Conservation (phyloP, 1,284 basidiomycete genomes). For the Heterobasidion occidentale region DNA sequence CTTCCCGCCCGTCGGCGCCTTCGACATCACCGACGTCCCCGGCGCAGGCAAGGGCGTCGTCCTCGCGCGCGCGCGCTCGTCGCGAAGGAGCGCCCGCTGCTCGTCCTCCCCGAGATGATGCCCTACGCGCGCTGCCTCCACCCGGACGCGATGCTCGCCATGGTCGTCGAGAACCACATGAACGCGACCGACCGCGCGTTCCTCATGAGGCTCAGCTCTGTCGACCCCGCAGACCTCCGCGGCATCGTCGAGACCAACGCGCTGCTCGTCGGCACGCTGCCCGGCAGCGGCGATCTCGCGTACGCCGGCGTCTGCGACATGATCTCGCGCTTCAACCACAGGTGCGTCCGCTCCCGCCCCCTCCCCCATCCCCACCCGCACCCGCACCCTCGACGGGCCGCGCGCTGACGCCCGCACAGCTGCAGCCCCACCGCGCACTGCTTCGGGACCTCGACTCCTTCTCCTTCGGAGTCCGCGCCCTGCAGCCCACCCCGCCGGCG, state of each 20-base stretch:
- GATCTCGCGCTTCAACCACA: constrained; percentile 16
- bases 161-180: not conserved
- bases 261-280: constrained; percentile 8
- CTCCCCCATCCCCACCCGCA: not conserved
- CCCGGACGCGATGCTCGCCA: constrained; percentile 1
- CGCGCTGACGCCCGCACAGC: constrained; percentile 1
- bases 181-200: not conserved
- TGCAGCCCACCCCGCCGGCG: constrained; percentile 7
- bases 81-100: constrained; percentile 10
- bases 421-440: constrained; percentile 14
- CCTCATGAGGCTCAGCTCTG: constrained; percentile 5
- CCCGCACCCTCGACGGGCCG: not conserved
- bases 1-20: not conserved
- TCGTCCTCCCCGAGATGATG: constrained; percentile 1
- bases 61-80: constrained; percentile 7
- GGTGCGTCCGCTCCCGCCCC: constrained; percentile 5
- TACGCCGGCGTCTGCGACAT: constrained; percentile 12
- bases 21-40: not conserved
- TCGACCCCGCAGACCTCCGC: constrained; percentile 2
- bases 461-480: constrained; percentile 12
- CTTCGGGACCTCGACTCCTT: constrained; percentile 9
- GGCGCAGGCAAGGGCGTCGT: constrained; percentile 7
- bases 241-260: constrained; percentile 16
- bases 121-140: not conserved
- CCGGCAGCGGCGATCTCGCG: constrained; percentile 1